Percentiles rank a stretch among this genome's conserved stretches.
Conservation (phyloP, 805 yeast species). For the Zygoascus flipseniorum region DNA sequence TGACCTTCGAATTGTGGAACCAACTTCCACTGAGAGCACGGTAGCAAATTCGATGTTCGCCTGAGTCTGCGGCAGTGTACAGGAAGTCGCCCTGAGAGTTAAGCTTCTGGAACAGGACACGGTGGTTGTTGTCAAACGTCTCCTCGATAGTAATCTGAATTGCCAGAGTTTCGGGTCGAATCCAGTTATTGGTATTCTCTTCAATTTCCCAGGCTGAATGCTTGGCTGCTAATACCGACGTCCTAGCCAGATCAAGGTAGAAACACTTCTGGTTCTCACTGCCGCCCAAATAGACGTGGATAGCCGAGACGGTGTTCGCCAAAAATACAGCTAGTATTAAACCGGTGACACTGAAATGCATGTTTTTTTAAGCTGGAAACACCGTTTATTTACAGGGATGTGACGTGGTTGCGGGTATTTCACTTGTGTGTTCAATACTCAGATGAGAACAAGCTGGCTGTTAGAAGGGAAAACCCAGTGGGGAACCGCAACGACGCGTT, state of each 20-base stretch:
- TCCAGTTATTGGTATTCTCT: slow-evolving; percentile 40
- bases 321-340: background rate
- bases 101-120: slow-evolving; percentile 62
- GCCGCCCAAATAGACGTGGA: slow-evolving; percentile 74
- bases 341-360: background rate
- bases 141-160: slow-evolving; percentile 69
- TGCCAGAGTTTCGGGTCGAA: slow-evolving; percentile 43
- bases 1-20: slow-evolving; percentile 50
- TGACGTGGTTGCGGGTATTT: too few relatives aligned
- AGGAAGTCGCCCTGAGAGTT: slow-evolving; percentile 58
- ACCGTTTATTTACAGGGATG: background rate
- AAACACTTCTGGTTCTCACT: slow-evolving; percentile 71
- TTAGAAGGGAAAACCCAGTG: too few relatives aligned
- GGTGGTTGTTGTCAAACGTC: slow-evolving; percentile 74
- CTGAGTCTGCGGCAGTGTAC: slow-evolving; percentile 73
- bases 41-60: slow-evolving; percentile 80
- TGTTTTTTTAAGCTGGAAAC: background rate
- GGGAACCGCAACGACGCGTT: too few relatives aligned
- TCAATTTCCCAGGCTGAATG: slow-evolving; percentile 61
- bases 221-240: slow-evolving; percentile 68
- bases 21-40: slow-evolving; percentile 52
- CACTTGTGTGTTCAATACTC: too few relatives aligned
- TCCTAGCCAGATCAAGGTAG: slow-evolving; percentile 67
- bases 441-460: too few relatives aligned
- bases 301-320: slow-evolving; percentile 29